Base-by-base conservation (phyloP, 345 rosid genomes). In the Arabis alpina region DNA sequence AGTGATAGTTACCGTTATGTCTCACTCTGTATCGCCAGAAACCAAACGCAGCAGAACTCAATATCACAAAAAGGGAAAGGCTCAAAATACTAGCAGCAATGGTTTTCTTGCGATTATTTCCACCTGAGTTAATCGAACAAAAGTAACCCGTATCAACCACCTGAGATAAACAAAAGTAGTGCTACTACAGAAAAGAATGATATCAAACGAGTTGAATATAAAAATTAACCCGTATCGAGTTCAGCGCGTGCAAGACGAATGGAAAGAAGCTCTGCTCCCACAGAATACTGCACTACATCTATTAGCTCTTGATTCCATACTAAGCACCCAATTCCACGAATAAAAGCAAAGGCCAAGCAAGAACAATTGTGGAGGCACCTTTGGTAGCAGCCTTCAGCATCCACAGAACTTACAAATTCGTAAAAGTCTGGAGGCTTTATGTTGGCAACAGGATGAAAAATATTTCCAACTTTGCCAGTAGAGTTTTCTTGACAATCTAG, bases 331-430 rank as follows among this genome's bases (percentile, higher is more conserved):
- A 55, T 69, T 10, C 64, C 73, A 1, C 8, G 6, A 8, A 56
- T 32, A 14, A 8, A 55, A 11, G 73, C 4, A 57, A 42, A 69
- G 8, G 76, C 76, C 25, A 19, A 11, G 39, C 76, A 72, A 12
- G 76, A 72, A 36, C 76, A 72, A 10, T 72, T 72, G 8, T 52
- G 16, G 57, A 44, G 44, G 40, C 76, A 72, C 5, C 4, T 27
- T 54, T 28, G 34, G 13, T 34, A 0, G 14, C 76, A 72, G 2
- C 8, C 64, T 41, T 41, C 3, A 27, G 34, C 4, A 36, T 43
- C 8, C 25, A 34, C 19, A 30, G 54, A 43, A 14, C 12, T 32
- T 23, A 0, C 4, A 8, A 34, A 57, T 34, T 57, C 55, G 0
- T 56, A 57, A 36, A 45, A 69, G 54, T 69, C 73, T 42, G 73